Evolutionary conservation across 495 filamentous ascomycete species (phyloP), one percentile per base, ranked within the genome.

Genomic region (Thermothielavioides terrestris): DNA sequence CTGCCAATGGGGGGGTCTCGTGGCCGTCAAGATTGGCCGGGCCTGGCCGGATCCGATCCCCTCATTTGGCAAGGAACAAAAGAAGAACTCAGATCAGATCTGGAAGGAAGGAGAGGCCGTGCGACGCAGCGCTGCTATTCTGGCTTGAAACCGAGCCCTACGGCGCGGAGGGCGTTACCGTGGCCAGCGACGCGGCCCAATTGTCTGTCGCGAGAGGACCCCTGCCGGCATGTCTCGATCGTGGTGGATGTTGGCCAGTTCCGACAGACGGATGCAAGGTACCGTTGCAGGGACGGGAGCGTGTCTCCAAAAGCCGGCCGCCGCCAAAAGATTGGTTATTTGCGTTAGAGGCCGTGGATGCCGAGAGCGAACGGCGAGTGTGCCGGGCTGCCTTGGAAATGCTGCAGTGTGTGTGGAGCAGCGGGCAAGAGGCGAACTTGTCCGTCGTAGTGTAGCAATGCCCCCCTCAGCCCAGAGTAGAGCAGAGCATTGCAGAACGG

Each of bases 1-100:
- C 60, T 54, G 58, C 17, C 21, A 46, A 42, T 36, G 61, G 56
- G 64, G 61, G 68, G 60, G 69, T 66, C 70, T 70, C 70, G 71
- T 72, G 72, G 63, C 59, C 54, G 56, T 56, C 46, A 25, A 67
- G 59, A 69, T 69, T 72, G 68, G 71, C 52, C 35, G 22, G 11
- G 41, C 34, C n/a, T 30, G 10, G 34, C 2, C 8, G 11, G 34
- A 42, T 18, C 20, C 34, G 32, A 45, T 55, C 49, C 56, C 37
- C 41, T 43, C 44, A 34, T 46, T 44, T 50, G 46, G 17, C 26
- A 27, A 42, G 34, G 1, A 15, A 35, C 37, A 43, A 31, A 42
- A 41, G n/a, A n/a, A 42, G 39, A 22, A n/a, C n/a, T n/a, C n/a
- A n/a, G n/a, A 11, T 17, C 21, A 42, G 21, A 38, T 37, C 35